phyloP scores from a whole-genome alignment of 2,329 filamentous ascomycete genomes.

The Thielaviopsis populi region DNA sequence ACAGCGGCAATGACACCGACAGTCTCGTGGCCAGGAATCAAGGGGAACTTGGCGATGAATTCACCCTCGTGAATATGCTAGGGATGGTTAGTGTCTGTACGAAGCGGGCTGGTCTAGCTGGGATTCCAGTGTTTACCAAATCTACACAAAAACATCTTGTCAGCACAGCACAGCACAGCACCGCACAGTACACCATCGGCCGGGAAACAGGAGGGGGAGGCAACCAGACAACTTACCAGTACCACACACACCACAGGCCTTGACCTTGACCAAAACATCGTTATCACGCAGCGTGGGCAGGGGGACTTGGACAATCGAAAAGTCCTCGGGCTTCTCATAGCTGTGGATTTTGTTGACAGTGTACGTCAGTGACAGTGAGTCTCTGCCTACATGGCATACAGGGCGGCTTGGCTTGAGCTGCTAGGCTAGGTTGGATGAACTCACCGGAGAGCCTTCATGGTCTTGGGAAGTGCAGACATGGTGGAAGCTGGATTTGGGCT shows the following conservation, averaged over 20 bases:
- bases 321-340: constrained; percentile 48
- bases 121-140: constrained; percentile 22
- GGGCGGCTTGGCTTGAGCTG: too few relatives aligned
- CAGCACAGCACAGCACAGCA: constrained; percentile 1
- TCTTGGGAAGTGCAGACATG: constrained; percentile 32
- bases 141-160: constrained; percentile 22
- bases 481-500: background rate
- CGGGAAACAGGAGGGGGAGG: background rate
- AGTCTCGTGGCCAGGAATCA: constrained; percentile 55
- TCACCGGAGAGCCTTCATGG: constrained; percentile 48
- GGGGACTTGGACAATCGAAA: constrained; percentile 45
- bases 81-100: background rate
- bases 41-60: constrained; percentile 47
- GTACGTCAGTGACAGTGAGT: constrained; percentile 14
- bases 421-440: too few relatives aligned
- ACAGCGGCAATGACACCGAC: constrained; percentile 48
- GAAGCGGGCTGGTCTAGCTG: background rate
- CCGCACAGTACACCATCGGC: constrained; percentile 12
- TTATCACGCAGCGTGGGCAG: constrained; percentile 44
- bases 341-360: constrained; percentile 19
- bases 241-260: constrained; percentile 49
- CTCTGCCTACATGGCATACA: background rate
- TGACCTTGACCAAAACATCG: constrained; percentile 51
- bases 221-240: constrained; percentile 29
- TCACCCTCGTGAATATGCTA: constrained; percentile 52